A percentile compares a stretch with the other conserved stretches of the same genome.
These are phyloP conservation scores for Backusella tuberculispora DNA, from an alignment of 192 early-diverging fungal species.

Conservation along the genomic window DNA sequence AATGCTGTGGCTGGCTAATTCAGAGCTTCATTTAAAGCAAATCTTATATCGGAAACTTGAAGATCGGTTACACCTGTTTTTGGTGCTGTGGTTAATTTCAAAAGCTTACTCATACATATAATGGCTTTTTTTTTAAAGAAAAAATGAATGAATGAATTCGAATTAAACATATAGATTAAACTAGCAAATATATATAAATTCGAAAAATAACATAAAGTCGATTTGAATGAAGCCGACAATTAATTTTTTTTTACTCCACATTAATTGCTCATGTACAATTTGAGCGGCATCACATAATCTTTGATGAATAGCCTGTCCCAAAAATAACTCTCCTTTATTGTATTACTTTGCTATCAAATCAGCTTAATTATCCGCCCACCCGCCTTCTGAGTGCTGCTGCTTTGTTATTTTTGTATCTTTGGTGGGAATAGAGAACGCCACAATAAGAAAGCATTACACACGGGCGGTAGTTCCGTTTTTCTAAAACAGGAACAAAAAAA, in stretches of 20 bases:
- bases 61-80: constrained; percentile 9
- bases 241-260: too few relatives aligned
- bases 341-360: constrained; percentile 14
- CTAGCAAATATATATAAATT: background rate
- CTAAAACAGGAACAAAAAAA: constrained; percentile 5
- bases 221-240: too few relatives aligned
- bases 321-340: background rate
- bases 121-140: background rate
- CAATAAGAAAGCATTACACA: background rate
- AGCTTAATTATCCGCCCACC: constrained; percentile 5
- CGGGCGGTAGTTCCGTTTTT: constrained; percentile 10
- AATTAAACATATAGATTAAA: constrained; percentile 1
- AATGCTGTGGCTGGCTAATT: background rate
- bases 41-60: background rate
- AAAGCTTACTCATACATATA: background rate
- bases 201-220: background rate
- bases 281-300: too few relatives aligned
- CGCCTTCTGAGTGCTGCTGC: background rate
- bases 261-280: too few relatives aligned
- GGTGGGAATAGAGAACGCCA: constrained; percentile 11
- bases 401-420: background rate
- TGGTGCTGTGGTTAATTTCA: background rate
- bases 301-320: background rate
- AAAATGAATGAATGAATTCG: background rate
- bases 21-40: too few relatives aligned